Percentiles rank a stretch among this genome's conserved stretches.
Evolutionary conservation across 805 yeast species (phyloP).

Genomic region (Pichia ethanolica): DNA sequence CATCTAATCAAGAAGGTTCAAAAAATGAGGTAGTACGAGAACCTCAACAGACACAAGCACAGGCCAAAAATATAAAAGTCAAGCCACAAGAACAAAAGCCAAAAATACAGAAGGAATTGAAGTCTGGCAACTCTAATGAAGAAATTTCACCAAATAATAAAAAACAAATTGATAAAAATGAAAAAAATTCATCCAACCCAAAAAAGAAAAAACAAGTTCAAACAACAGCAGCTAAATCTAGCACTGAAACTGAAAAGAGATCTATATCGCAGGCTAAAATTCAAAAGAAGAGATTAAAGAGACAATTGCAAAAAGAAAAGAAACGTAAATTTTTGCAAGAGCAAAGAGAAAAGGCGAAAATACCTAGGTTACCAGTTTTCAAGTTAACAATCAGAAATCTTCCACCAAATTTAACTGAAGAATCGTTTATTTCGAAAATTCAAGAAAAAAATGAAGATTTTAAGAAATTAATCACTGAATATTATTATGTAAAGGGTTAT

Average conservation of each 20-base stretch:
- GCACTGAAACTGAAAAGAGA: no score
- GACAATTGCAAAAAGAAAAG: not conserved
- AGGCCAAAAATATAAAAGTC: no score
- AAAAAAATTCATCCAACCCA: no score
- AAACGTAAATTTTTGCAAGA: not conserved
- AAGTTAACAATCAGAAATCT: slow-evolving; percentile 34
- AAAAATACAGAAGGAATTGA: no score
- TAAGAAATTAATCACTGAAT: slow-evolving; percentile 1
- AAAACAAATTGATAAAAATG: no score
- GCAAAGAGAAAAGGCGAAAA: not conserved
- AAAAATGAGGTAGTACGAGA: no score
- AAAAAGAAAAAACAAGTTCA: not conserved
- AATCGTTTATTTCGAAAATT: slow-evolving; percentile 18
- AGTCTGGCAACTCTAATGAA: no score
- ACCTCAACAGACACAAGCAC: no score
- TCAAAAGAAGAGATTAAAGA: not conserved
- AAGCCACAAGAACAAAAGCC: no score
- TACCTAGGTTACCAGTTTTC: slow-evolving; percentile 1
- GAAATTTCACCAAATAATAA: no score
- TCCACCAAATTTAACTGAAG: slow-evolving; percentile 33
- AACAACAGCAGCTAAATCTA: not conserved
- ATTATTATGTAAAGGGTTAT: slow-evolving; percentile 36
- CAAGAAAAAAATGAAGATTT: not conserved
- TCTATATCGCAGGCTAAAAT: not conserved
- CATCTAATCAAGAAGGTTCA: no score